Percentiles rank a stretch among this genome's conserved stretches.
Conservation (phyloP, 139 green algal genomes). For the Gonium pectorale region DNA sequence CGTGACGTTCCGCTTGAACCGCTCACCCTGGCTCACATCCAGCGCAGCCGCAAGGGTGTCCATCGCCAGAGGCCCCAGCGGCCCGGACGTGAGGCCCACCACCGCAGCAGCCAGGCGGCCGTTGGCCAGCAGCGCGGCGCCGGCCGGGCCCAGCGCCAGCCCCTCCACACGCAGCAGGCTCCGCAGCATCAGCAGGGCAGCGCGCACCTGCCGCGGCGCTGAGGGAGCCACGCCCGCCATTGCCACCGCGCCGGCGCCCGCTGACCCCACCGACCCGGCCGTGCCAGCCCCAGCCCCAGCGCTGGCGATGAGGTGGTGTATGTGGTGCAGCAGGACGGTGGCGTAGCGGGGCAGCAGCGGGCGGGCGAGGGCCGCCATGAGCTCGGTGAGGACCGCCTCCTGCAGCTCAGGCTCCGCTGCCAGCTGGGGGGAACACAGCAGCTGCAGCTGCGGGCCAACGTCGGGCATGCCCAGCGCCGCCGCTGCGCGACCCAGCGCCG, state of each 20-base stretch:
- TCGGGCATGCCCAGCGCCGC: conserved; percentile 55
- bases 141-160: conserved; percentile 43
- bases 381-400: conserved; percentile 22
- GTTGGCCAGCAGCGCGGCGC: conserved; percentile 35
- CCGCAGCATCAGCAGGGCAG: conserved; percentile 52
- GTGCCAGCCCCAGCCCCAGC: neutral
- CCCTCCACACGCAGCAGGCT: conserved; percentile 41
- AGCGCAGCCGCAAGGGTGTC: conserved; percentile 20
- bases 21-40: neutral
- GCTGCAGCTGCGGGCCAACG: conserved; percentile 48
- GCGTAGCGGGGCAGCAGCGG: conserved; percentile 53
- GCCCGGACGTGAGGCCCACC: conserved; percentile 35
- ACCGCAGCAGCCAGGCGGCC: conserved; percentile 31
- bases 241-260: neutral
- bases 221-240: neutral
- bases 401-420: conserved; percentile 1
- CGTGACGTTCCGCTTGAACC: conserved; percentile 4
- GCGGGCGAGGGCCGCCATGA: conserved; percentile 30
- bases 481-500: conserved; percentile 51
- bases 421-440: conserved; percentile 20
- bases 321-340: conserved; percentile 46
- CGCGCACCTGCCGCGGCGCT: conserved; percentile 18
- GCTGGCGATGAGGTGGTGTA: neutral
- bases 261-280: neutral
- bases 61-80: neutral